These are phyloP conservation scores for Zygosaccharomyces pseudobailii DNA, from an alignment of 1,139 yeast species.

Conservation along the genomic window DNA sequence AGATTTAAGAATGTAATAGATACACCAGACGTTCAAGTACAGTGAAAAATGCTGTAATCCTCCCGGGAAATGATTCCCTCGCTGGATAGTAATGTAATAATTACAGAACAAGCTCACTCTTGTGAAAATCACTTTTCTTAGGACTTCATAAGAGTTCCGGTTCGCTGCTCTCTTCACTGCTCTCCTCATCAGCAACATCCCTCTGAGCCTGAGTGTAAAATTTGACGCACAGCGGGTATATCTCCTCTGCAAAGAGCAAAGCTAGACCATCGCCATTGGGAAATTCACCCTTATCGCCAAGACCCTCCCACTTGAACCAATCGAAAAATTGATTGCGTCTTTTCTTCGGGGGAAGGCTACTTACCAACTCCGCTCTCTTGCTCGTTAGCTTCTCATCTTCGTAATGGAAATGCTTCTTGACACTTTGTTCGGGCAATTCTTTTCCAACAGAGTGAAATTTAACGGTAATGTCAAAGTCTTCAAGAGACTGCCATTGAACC, in stretches of 20 bases:
- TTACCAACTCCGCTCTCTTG: constrained; percentile 43
- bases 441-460: constrained; percentile 40
- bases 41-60: background rate
- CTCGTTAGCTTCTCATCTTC: constrained; percentile 49
- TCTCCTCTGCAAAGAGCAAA: constrained; percentile 55
- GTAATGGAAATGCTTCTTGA: constrained; percentile 46
- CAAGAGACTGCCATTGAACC: constrained; percentile 42
- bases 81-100: too few relatives aligned
- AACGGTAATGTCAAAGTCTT: constrained; percentile 47
- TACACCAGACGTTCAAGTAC: background rate
- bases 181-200: constrained; percentile 51
- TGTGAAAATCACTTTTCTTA: background rate
- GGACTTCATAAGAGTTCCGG: constrained; percentile 9
- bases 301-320: constrained; percentile 74
- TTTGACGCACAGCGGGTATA: constrained; percentile 67
- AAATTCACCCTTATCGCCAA: constrained; percentile 66
- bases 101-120: too few relatives aligned
- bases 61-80: too few relatives aligned
- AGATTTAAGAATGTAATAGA: too few relatives aligned
- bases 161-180: constrained; percentile 45
- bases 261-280: constrained; percentile 70
- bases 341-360: constrained; percentile 62
- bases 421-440: constrained; percentile 46
- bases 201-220: constrained; percentile 63
- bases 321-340: constrained; percentile 50